These are phyloP conservation scores for Peronospora destructor DNA, from an alignment of 352 stramenopile genomes.

Conservation along the genomic window DNA sequence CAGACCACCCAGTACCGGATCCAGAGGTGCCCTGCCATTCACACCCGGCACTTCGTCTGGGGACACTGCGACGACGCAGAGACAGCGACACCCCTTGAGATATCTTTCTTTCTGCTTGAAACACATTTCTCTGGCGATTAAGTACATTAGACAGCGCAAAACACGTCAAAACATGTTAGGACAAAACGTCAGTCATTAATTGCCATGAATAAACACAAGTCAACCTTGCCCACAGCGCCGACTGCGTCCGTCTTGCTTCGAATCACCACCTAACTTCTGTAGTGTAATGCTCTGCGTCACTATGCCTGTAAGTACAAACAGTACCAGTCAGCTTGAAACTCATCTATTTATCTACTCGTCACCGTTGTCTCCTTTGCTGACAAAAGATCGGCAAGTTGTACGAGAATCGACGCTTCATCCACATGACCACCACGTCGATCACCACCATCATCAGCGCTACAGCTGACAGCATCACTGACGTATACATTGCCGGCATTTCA, in stretches of 20 bases:
- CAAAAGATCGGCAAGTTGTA: conserved; percentile 21
- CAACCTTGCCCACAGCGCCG: neutral
- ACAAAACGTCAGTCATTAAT: neutral
- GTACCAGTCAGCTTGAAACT: neutral
- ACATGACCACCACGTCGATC: conserved; percentile 17
- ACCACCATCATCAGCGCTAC: conserved; percentile 10
- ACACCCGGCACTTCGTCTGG: too few species aligned
- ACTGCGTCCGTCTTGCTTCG: conserved; percentile 1
- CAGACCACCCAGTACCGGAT: too few species aligned
- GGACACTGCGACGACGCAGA: too few species aligned
- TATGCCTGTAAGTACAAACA: neutral
- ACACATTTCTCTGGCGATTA: too few species aligned
- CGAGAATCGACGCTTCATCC: conserved; percentile 1
- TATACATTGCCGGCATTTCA: conserved; percentile 10
- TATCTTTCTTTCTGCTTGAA: too few species aligned
- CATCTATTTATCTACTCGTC: too few species aligned
- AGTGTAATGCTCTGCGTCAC: conserved; percentile 6
- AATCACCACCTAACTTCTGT: neutral
- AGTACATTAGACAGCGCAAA: too few species aligned
- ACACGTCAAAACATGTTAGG: too few species aligned
- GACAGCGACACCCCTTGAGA: too few species aligned
- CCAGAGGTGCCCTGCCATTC: too few species aligned
- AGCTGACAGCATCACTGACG: conserved; percentile 23
- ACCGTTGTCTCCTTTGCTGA: conserved; percentile 7
- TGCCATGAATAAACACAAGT: conserved; percentile 7